Evolutionary conservation across 1,284 basidiomycete genomes (phyloP), one percentile per base, ranked within the genome.

Genomic region (Boletus smithii): DNA sequence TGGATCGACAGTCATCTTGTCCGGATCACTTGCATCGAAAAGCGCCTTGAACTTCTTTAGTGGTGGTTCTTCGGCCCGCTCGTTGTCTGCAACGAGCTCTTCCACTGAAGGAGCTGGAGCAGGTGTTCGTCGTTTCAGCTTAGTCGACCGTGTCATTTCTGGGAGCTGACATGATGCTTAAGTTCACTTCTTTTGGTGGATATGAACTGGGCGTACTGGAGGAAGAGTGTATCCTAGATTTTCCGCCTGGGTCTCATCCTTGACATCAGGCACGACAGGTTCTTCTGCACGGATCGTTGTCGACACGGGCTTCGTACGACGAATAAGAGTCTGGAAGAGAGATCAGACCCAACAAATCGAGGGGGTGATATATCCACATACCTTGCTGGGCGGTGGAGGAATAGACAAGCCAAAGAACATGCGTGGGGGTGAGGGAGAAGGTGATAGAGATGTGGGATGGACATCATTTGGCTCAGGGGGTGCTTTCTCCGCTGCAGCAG

Each of bases 31-130:
- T 20, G 76, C 77, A 11, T 88, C 85, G 51, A 85, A 88, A 4
- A 88, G 70, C 0, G 77, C 77, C 57, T 80, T 84, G 67, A 81
- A 86, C 59, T 79, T 84, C 59, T 87, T 86, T 18, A 80, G 63
- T 3, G 80, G 75, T 0, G 83, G 80, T 54, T 83, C 77, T 46
- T 68, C 66, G 2, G 43, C 56, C 20, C 49, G 56, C 51, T 63
- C 59, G 8, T 54, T 38, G 37, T 60, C 54, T 4, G 36, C 49
- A 11, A 43, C 23, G 8, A 32, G 58, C 39, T 47, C 54, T 39
- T 44, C 45, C 20, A 27, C 50, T 3, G 53, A 30, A 53, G 59
- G 26, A 22, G 58, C 52, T 22, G 50, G 48, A 5, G 40, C 41
- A 7, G 51, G 60, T 4, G 60, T 51, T 36, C 62, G 52, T 29